Base-by-base conservation (phyloP, 2,329 filamentous ascomycete species). In the Fusarium longipes region DNA sequence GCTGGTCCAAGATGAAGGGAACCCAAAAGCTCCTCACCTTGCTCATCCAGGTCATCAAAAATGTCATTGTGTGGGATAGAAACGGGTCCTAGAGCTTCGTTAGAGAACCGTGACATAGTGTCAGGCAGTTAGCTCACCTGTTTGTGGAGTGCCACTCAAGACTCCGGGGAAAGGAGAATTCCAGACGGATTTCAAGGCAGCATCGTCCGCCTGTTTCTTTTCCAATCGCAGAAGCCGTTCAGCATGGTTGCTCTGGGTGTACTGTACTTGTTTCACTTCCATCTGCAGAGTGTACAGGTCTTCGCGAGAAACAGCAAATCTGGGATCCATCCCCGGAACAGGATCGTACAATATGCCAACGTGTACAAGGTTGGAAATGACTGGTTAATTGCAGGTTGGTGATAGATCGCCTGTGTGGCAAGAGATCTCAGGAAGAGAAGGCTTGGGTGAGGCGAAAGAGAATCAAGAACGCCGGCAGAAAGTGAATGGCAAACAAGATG, bases 91-190 rank as follows among this genome's bases (percentile, higher is more conserved):
- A 74, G 38, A 51, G 38, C 42, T 42, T n/a, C 20, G 48, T 73
- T 64, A 71, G 72, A 63, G 65, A 35, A 22, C 43, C 30, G 25
- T 35, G 9, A 29, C 9, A 25, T 17, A 20, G n/a, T 39, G 15
- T 40, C 18, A 49, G 39, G 39, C 18, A 27, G 29, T 30, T 5
- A 58, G 76, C 87, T 78, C 81, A 96, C 95, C 93, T 82, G 96
- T 92, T 77, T 96, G 92, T 53, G 93, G 91, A 43, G 93, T 94
- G 54, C 92, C 91, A 71, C 91, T 89, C 58, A 97, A 78, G 36
- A 93, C 88, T 68, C 90, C 90, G n/a, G 95, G 93, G 76, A 97
- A 97, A 17, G 94, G 94, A 56, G 94, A 97, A 68, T 91, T 90
- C 96, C 96, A 99, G 57, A 96, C 91, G 63, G 92, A 97, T 79